These are phyloP conservation scores for Ilyonectria robusta DNA, from an alignment of 2,329 filamentous ascomycete species.

Conservation along the genomic window DNA sequence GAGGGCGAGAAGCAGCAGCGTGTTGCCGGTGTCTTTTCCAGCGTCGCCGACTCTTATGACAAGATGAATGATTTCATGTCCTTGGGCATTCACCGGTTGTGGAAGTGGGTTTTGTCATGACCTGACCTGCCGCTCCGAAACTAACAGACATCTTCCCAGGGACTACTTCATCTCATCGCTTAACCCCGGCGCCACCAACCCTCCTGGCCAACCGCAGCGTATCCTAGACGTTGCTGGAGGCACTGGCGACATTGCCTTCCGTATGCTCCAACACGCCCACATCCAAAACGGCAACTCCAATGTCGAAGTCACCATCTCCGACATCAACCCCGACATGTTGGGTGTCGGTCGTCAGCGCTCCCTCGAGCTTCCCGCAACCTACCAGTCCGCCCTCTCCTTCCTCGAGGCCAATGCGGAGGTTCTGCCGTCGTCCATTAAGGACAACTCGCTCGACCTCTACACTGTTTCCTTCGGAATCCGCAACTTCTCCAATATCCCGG, in stretches of 20 bases:
- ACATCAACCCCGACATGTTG: conserved; percentile 98
- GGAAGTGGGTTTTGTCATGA: conserved; percentile 74
- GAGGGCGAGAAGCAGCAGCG: conserved; percentile 80
- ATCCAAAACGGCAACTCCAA: conserved; percentile 79
- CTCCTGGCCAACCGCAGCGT: conserved; percentile 66
- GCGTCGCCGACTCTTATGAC: conserved; percentile 94
- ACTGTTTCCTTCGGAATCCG: conserved; percentile 98
- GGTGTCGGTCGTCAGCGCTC: conserved; percentile 88
- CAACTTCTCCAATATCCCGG: conserved; percentile 94
- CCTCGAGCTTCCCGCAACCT: conserved; percentile 66
- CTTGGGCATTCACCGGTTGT: conserved; percentile 93
- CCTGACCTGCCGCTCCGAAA: not conserved
- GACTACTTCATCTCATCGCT: conserved; percentile 95
- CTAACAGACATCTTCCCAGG: conserved; percentile 51
- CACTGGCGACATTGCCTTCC: conserved; percentile 97
- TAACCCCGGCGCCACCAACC: conserved; percentile 79
- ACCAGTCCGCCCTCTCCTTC: conserved; percentile 77
- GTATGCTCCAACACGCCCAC: conserved; percentile 93
- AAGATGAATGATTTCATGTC: conserved; percentile 99
- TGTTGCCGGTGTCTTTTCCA: conserved; percentile 93
- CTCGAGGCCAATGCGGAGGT: conserved; percentile 92
- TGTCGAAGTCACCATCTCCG: conserved; percentile 89
- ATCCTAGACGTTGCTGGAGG: conserved; percentile 98
- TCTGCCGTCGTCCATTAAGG: conserved; percentile 73
- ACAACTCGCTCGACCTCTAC: conserved; percentile 89